These are phyloP conservation scores for Sugiyamaella americana DNA, from an alignment of 805 yeast genomes.

Conservation along the genomic window DNA sequence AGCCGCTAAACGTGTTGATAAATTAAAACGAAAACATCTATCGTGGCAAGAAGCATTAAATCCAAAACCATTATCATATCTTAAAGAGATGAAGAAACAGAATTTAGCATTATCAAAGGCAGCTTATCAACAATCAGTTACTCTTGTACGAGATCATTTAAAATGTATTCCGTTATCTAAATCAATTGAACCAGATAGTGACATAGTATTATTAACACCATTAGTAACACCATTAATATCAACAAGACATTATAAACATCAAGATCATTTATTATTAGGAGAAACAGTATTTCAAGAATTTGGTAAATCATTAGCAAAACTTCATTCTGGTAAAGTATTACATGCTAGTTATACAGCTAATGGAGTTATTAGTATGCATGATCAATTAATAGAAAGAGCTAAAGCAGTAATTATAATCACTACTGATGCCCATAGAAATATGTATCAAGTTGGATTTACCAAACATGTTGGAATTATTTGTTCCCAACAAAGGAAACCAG, in stretches of 20 bases:
- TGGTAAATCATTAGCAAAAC: constrained; percentile 42
- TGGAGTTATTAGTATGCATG: constrained; percentile 51
- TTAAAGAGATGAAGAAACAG: constrained; percentile 33
- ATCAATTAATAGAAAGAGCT: constrained; percentile 45
- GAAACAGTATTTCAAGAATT: constrained; percentile 36
- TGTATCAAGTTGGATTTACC: constrained; percentile 56
- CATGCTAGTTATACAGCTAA: constrained; percentile 51
- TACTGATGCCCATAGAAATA: constrained; percentile 53
- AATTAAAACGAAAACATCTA: constrained; percentile 38
- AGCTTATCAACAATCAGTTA: constrained; percentile 48
- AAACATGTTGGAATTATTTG: constrained; percentile 52
- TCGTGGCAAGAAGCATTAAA: constrained; percentile 41
- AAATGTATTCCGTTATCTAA: constrained; percentile 40
- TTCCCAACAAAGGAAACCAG: constrained; percentile 44
- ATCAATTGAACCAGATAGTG: constrained; percentile 31
- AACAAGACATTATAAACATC: constrained; percentile 32
- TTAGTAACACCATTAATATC: constrained; percentile 36
- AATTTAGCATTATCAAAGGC: constrained; percentile 41
- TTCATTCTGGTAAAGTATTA: constrained; percentile 41
- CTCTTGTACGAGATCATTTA: constrained; percentile 49
- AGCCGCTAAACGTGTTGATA: constrained; percentile 40
- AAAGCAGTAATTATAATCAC: constrained; percentile 41
- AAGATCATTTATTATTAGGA: constrained; percentile 45
- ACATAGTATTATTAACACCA: constrained; percentile 32
- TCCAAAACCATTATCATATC: constrained; percentile 26